Evolutionary conservation across 108 stramenopile genomes (phyloP), one percentile per base, ranked within the genome.

Genomic region (Cyclotella kingstonii): DNA sequence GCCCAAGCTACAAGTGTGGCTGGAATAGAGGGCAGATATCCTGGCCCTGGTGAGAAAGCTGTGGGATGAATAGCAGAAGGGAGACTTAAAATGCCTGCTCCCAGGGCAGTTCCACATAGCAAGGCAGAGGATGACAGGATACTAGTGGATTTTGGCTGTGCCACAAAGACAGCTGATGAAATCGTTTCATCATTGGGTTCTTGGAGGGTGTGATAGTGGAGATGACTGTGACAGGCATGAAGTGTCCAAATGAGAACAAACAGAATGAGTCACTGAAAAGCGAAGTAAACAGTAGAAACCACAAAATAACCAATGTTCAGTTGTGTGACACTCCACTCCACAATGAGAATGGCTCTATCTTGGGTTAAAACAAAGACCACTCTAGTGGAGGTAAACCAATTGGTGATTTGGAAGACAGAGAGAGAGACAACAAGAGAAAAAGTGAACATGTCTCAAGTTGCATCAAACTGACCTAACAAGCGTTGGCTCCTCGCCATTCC

Each of bases 41-140:
- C 94, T 0, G 91, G 70, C 9, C 17, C 15, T 4, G 11, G 11
- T 44, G 43, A 44, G 8, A 18, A 18, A n/a, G 11, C 4, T 17
- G 43, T 5, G 43, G 43, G 33, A 0, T 68, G 63, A 26, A 85
- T 92, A 4, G 91, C 91, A 9, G 84, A 41, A 2, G 94, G 94
- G 8, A 95, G 60, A 7, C 84, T 85, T 17, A 93, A 54, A 0
- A 93, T 59, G 2, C 90, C 90, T 7, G 86, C 84, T 23, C 94
- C 81, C 18, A 95, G 57, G 19, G 86, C 77, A 11, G 89, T 80
- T 2, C 85, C 89, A 4, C 81, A 82, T 25, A 85, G 44, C 2
- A 89, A 65, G 18, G 52, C 63, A 15, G 63, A 31, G 19, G 63
- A 64, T 41, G 41, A 25, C 0, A 64, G 27, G 27, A 64, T 5